phyloP scores from a whole-genome alignment of 2,329 filamentous ascomycete species.

The Colletotrichum lindemuthianum region DNA sequence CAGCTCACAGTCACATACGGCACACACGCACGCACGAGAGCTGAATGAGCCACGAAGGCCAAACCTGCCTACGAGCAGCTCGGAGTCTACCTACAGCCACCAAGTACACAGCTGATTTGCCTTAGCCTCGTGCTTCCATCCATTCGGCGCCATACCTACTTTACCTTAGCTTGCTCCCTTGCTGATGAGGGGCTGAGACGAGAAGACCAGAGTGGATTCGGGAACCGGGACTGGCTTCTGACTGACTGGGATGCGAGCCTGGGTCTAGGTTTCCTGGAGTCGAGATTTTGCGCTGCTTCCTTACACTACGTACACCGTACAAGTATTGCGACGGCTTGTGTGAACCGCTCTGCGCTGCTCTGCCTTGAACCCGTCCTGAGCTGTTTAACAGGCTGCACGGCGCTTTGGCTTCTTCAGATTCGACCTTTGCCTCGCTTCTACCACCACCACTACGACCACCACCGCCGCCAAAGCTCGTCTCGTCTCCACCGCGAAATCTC shows the following conservation, averaged over 20 bases:
- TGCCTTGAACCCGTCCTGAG: no score
- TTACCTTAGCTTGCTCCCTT: conserved; percentile 26
- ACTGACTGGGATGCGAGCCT: no score
- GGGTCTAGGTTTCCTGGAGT: conserved; percentile 3
- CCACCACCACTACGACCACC: not conserved
- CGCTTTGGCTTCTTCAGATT: not conserved
- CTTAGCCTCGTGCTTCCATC: not conserved
- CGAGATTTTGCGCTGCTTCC: conserved; percentile 10
- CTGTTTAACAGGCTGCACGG: not conserved
- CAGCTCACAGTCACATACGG: conserved; percentile 10
- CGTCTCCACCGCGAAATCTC: conserved; percentile 34
- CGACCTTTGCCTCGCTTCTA: not conserved
- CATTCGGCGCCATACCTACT: conserved; percentile 16
- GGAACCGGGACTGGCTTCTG: no score
- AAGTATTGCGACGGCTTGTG: no score
- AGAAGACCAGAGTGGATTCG: conserved; percentile 19
- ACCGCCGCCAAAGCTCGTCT: not conserved
- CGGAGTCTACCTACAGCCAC: no score
- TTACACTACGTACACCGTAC: not conserved
- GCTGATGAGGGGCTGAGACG: conserved; percentile 27
- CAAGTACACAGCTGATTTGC: not conserved
- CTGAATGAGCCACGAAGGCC: not conserved
- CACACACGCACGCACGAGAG: not conserved
- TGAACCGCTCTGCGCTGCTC: no score
- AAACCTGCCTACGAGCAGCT: not conserved